phyloP scores from a whole-genome alignment of 768 basidiomycete species.

The Candolleomyces efflorescens region DNA sequence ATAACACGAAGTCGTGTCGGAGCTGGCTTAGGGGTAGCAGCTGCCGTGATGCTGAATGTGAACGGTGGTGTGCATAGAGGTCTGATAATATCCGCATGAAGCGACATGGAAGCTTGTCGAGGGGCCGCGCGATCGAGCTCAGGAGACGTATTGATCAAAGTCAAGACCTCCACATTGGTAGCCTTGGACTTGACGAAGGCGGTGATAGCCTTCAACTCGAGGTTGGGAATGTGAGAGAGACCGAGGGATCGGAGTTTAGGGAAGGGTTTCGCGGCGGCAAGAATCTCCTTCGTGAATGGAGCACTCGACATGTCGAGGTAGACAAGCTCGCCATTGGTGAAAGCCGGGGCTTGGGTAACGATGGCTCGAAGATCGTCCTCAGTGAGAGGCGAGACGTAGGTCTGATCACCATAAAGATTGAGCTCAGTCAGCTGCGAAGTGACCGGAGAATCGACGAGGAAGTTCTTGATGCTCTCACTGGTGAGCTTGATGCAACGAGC shows the following conservation, averaged over 20 bases:
- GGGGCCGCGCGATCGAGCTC: conserved; percentile 61
- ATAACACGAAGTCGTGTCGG: conserved; percentile 82
- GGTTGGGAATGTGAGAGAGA: conserved; percentile 75
- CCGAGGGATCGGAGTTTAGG: conserved; percentile 82
- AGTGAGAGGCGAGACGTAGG: conserved; percentile 71
- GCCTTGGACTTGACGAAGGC: conserved; percentile 68
- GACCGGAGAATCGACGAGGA: conserved; percentile 67
- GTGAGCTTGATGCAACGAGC: conserved; percentile 84
- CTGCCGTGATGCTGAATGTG: conserved; percentile 47
- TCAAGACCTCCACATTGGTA: conserved; percentile 78
- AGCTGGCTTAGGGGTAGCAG: conserved; percentile 34
- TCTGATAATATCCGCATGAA: conserved; percentile 75
- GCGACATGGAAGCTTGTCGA: conserved; percentile 66
- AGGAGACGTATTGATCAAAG: conserved; percentile 71
- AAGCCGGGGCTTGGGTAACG: conserved; percentile 72
- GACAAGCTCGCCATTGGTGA: conserved; percentile 65
- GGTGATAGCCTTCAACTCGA: conserved; percentile 62
- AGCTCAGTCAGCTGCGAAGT: conserved; percentile 66
- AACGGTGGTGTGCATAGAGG: conserved; percentile 80
- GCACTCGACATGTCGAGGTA: conserved; percentile 91
- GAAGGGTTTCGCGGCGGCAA: conserved; percentile 57
- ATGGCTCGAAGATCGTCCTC: conserved; percentile 64
- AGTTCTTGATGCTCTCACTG: conserved; percentile 67
- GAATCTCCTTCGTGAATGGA: conserved; percentile 57
- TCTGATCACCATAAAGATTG: conserved; percentile 85